Base-by-base conservation (phyloP, 192 early-diverging fungal genomes). In the Podila verticillata region DNA sequence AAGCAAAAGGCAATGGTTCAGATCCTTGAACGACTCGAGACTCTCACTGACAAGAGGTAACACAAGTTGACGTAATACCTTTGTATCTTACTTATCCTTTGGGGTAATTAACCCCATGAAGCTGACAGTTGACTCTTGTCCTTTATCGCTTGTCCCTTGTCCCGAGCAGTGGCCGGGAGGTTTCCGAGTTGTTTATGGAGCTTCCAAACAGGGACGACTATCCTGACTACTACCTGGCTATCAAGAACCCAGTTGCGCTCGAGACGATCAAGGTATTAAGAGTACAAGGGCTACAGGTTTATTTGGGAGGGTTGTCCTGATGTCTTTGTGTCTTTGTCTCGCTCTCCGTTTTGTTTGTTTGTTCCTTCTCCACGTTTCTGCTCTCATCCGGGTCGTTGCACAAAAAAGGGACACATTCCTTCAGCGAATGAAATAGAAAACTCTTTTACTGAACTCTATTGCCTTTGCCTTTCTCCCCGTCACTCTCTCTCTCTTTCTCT, bases 211-310 rank as follows among this genome's bases (percentile, higher is more conserved):
- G 86, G 47, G 83, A 87, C 22, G 89, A 93, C 60, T 99, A 96
- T 75, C 96, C 96, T 0, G 96, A 99, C 63, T 99, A 97, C 79
- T 97, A 94, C 74, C 83, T 87, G 24, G 82, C 93, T 19, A 96
- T 96, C 66, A 65, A 84, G 29, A 83, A 91, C 12, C 96, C 96
- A 5, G 92, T 94, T 62, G 89, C 92, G 7, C 49, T 95, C 10
- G 73, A 86, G 39, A 70, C 73, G 51, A 89, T 94, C 36, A 82
- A 91, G 60, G 84, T 90, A 84, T 62, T 19, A 54, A 22, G 22
- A 5, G 7, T 17, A 20, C 5, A 47, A 20, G 22, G 39, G 2
- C 48, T n/a, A 7, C 0, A 36, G 31, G n/a, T 51, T 8, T 51
- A 10, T 51, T 17, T 5, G 22, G 48, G 22, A 13, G 15, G 48